Base-by-base conservation (phyloP, 2,329 filamentous ascomycete genomes). In the Calonectria pseudoturangicola region DNA sequence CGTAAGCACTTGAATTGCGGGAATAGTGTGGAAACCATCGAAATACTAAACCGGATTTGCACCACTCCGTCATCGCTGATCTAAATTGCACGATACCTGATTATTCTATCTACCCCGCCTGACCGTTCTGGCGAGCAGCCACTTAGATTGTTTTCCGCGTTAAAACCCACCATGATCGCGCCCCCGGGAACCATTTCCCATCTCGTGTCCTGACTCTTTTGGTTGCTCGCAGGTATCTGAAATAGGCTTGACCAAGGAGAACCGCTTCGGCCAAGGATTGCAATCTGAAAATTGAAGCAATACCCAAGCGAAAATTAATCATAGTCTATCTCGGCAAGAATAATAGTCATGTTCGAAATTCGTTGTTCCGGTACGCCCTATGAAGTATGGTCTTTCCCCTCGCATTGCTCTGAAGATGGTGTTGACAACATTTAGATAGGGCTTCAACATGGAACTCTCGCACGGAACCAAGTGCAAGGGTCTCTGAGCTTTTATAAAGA, bases 401-500 rank as follows among this genome's bases (percentile, higher is more conserved):
- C 33, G 18, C 25, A 0, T 9, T 51, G 5, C 2, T 51, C 39
- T 41, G 12, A 25, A 10, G 7, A 27, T 4, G 4, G 8, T 3
- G 3, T 41, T 41, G 21, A 21, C 54, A 41, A 41, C 6, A 36
- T 13, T 27, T 4, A 41, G 54, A 60, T 60, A 41, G 54, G 54
- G 4, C 21, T 60, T 41, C 54, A 60, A 27, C 54, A 60, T 41
- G 54, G 54, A 60, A 41, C 54, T 18, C 54, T 60, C 21, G 54
- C 54, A 16, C 33, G 30, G 16, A 33, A 60, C 3, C 39, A 71
- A 36, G 73, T 77, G 7, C 28, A 33, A 0, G 75, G 77, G 0
- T 79, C 77, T 3, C 33, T 79, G 0, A 47, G 28, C 2, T 79
- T 79, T 50, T 79, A 79, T 15, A 21, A 39, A 27, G 39, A 27